phyloP scores from a whole-genome alignment of 805 yeast genomes.

The Lachancea sp. region DNA sequence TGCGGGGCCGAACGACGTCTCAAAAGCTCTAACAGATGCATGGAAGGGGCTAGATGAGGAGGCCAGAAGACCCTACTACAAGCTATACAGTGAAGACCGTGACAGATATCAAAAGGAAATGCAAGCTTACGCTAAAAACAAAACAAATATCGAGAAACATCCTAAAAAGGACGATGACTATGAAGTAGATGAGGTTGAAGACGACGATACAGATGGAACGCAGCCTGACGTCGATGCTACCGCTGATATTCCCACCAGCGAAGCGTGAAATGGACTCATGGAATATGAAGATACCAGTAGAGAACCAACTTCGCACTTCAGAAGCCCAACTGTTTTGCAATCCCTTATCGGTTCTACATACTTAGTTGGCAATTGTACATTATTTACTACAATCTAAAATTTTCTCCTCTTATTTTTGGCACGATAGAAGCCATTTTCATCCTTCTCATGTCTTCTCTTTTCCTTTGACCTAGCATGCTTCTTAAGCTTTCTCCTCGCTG shows the following conservation, averaged over 20 bases:
- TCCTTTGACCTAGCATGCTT: slow-evolving; percentile 73
- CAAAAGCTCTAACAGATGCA: slow-evolving; percentile 73
- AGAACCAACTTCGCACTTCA: too few species aligned
- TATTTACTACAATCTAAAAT: slow-evolving; percentile 10
- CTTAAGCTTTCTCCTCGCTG: slow-evolving; percentile 71
- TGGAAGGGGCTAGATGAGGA: slow-evolving; percentile 74
- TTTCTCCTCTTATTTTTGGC: slow-evolving; percentile 48
- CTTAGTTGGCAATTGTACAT: background rate
- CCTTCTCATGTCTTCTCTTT: slow-evolving; percentile 67
- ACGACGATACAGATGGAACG: slow-evolving; percentile 14
- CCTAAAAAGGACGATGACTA: slow-evolving; percentile 16
- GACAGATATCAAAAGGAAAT: slow-evolving; percentile 69
- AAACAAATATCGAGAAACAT: slow-evolving; percentile 15
- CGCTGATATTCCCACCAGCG: slow-evolving; percentile 9
- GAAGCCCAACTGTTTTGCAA: too few species aligned
- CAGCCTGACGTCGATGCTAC: slow-evolving; percentile 12
- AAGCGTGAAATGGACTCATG: too few species aligned
- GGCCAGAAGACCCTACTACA: slow-evolving; percentile 65
- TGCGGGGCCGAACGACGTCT: slow-evolving; percentile 57
- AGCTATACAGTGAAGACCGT: slow-evolving; percentile 71
- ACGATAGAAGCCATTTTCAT: slow-evolving; percentile 69
- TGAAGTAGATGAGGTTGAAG: slow-evolving; percentile 19
- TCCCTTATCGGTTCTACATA: too few species aligned
- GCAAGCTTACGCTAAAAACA: slow-evolving; percentile 39
- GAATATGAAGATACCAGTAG: too few species aligned